Evolutionary conservation across 2,329 filamentous ascomycete genomes (phyloP).

Genomic region (Xylariaceae sp.): DNA sequence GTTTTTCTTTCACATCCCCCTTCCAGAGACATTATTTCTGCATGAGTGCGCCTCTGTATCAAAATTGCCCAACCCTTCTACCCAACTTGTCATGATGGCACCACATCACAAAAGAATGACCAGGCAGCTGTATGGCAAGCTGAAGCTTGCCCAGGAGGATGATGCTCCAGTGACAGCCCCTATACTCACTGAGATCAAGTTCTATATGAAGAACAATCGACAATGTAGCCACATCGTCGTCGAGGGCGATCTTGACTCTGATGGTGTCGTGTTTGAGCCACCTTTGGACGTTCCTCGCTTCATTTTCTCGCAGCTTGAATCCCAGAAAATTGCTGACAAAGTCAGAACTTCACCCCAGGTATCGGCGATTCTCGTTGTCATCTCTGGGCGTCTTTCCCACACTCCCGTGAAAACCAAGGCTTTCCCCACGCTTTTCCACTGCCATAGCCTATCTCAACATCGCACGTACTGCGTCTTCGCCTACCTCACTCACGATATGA

Average conservation of each 20-base stretch:
- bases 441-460: conserved; percentile 39
- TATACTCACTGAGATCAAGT: conserved; percentile 33
- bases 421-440: conserved; percentile 45
- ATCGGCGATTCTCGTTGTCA: conserved; percentile 39
- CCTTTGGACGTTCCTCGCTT: conserved; percentile 38
- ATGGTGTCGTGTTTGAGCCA: neutral
- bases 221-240: conserved; percentile 16
- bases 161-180: conserved; percentile 29
- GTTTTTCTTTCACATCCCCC: neutral
- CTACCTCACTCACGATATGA: conserved; percentile 46
- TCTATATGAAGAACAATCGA: conserved; percentile 24
- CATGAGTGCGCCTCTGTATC: no score
- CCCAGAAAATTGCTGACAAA: conserved; percentile 42
- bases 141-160: conserved; percentile 28
- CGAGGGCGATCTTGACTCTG: neutral
- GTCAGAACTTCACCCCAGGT: conserved; percentile 33
- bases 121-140: conserved; percentile 23
- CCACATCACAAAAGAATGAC: conserved; percentile 12
- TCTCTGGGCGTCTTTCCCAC: conserved; percentile 17
- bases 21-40: neutral
- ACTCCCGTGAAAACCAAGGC: conserved; percentile 18
- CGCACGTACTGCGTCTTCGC: conserved; percentile 47
- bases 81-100: conserved; percentile 17
- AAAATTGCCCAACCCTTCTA: neutral
- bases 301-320: conserved; percentile 45